Evolutionary conservation across 129 eudicot species (phyloP).

Genomic region (Lactuca saligna): DNA sequence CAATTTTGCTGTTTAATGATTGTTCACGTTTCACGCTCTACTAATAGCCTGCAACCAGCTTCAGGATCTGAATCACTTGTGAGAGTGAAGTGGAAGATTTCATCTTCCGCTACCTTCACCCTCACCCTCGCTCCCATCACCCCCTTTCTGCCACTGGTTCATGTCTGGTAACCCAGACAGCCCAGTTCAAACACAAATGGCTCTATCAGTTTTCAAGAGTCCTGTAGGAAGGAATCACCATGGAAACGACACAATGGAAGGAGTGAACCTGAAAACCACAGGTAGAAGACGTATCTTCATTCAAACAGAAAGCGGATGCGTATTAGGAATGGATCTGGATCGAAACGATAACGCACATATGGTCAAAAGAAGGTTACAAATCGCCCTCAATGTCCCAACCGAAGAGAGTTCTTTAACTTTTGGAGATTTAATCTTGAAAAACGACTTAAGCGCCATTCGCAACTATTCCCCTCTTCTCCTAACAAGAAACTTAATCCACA

Average conservation of each 20-base stretch:
- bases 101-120: slow-evolving; percentile 32
- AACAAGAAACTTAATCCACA: slow-evolving; percentile 61
- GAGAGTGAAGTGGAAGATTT: slow-evolving; percentile 43
- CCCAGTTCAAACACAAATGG: slow-evolving; percentile 86
- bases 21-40: slow-evolving; percentile 4
- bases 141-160: slow-evolving; percentile 25
- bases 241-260: slow-evolving; percentile 60
- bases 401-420: slow-evolving; percentile 83
- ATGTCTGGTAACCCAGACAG: slow-evolving; percentile 63
- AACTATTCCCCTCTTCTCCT: slow-evolving; percentile 78
- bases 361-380: slow-evolving; percentile 78
- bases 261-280: slow-evolving; percentile 42
- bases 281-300: slow-evolving; percentile 86
- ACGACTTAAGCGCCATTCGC: slow-evolving; percentile 80
- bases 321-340: slow-evolving; percentile 87
- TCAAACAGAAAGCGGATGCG: slow-evolving; percentile 88
- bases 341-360: slow-evolving; percentile 85
- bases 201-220: slow-evolving; percentile 63
- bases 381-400: slow-evolving; percentile 68
- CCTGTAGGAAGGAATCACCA: slow-evolving; percentile 69
- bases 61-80: slow-evolving; percentile 47
- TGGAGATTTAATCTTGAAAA: slow-evolving; percentile 86
- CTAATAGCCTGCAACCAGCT: slow-evolving; percentile 26
- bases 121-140: background rate
- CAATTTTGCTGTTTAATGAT: slow-evolving; percentile 36